Percentiles rank a stretch among this genome's conserved stretches.
phyloP scores from a whole-genome alignment of 768 basidiomycete genomes.

The Candolleomyces eurysporus region DNA sequence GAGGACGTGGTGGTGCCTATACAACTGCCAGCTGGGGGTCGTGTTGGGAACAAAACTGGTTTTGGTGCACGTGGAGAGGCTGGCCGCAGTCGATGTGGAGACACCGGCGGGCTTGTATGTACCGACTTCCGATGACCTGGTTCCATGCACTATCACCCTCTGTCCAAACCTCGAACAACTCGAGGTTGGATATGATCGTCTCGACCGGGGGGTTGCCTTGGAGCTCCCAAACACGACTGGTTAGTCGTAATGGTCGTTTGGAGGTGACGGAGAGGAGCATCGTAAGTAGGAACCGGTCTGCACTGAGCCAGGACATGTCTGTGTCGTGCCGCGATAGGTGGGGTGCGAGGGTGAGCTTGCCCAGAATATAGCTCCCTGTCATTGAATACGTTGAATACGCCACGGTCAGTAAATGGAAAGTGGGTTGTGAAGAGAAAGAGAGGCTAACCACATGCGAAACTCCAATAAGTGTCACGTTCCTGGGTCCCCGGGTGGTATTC shows the following conservation, averaged over 20 bases:
- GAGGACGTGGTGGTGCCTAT: neutral
- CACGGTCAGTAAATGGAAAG: neutral
- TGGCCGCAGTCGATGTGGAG: neutral
- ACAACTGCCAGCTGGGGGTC: neutral
- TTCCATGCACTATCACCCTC: neutral
- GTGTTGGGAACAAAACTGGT: conserved; percentile 1
- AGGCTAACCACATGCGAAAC: neutral
- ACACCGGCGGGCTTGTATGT: neutral
- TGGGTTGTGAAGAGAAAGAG: neutral
- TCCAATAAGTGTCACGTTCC: neutral
- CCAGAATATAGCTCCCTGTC: conserved; percentile 1
- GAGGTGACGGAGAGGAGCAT: conserved; percentile 2
- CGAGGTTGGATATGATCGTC: conserved; percentile 1
- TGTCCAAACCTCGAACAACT: conserved; percentile 3
- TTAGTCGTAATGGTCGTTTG: neutral
- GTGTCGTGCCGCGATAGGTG: conserved; percentile 1
- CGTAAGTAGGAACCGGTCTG: conserved; percentile 1
- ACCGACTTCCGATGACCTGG: conserved; percentile 4
- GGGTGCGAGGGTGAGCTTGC: neutral
- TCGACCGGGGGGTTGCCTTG: neutral
- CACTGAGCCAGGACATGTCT: conserved; percentile 5
- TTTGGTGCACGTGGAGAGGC: neutral
- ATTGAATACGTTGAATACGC: neutral
- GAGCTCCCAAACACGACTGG: conserved; percentile 1
- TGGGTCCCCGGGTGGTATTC: conserved; percentile 1